Base-by-base conservation (phyloP, 768 basidiomycete species). In the Pleurotus giganteus region DNA sequence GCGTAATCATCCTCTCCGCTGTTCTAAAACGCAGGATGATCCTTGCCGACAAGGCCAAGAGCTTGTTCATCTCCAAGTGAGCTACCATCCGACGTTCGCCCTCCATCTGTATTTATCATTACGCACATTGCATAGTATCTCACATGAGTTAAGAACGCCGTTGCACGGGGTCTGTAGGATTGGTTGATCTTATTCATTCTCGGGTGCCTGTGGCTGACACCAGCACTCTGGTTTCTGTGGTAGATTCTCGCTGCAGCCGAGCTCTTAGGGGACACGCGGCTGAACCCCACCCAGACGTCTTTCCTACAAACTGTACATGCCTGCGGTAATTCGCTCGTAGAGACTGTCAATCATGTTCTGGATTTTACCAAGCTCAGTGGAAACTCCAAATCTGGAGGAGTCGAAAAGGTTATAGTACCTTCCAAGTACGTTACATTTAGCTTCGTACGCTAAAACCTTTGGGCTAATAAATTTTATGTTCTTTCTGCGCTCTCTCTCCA, bases 291-390 rank as follows among this genome's bases (percentile, higher is more conserved):
- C 11, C 95, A 98, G 67, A 66, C 74, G 8, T 92, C 94, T 0
- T 96, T 94, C 74, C 72, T 97, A 47, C 89, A 94, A 65, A 97
- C 95, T 0, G 91, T 97, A 1, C 90, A 94, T 67, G 94, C 92
- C 4, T 97, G 94, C 64, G 94, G 94, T 12, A 95, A 89, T n/a
- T 93, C 92, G 1, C 79, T 98, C 1, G 91, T 95, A 37, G 95
- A 98, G 73, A 96, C 94, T 0, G 94, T 98, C 46, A 97, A 97
- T 64, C 95, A 98, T 61, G 95, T 98, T 4, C 75, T 98, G 24
- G 95, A 98, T 67, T 98, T 95, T 65, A 96, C 94, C 27, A 98
- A 98, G 65, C 78, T 96, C 21, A 94, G 91, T 57, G 94, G 93
- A 19, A 91, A 88, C 62, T 77, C 84, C 43, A 91, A 90, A 65